Evolutionary conservation across 257 asterid genomes (phyloP).

Genomic region (Cordia subcordata): DNA sequence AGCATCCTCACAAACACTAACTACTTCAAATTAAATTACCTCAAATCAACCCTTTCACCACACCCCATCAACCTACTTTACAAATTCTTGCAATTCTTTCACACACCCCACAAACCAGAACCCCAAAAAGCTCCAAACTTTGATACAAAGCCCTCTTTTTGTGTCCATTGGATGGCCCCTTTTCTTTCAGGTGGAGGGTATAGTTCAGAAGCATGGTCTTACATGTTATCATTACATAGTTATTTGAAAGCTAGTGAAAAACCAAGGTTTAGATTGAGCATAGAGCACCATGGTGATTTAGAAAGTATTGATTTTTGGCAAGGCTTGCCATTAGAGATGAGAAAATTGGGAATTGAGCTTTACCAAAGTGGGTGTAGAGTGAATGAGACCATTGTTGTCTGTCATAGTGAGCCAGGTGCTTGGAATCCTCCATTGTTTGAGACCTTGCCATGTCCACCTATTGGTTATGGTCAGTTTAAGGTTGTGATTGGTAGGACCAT

Average conservation of each 20-base stretch:
- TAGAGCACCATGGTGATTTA: conserved; percentile 73
- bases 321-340: conserved; percentile 67
- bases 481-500: conserved; percentile 79
- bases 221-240: conserved; percentile 49
- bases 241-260: conserved; percentile 28
- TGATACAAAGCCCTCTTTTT: conserved; percentile 32
- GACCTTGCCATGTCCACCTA: conserved; percentile 72
- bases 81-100: conserved; percentile 17
- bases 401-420: conserved; percentile 98
- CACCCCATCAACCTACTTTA: conserved; percentile 14
- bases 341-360: conserved; percentile 48
- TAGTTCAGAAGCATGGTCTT: conserved; percentile 96
- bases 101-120: conserved; percentile 10
- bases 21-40: conserved; percentile 18
- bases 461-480: conserved; percentile 39
- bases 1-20: conserved; percentile 12
- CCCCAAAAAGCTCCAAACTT: not conserved
- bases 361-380: conserved; percentile 39
- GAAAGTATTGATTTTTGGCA: conserved; percentile 64
- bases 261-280: conserved; percentile 49
- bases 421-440: conserved; percentile 82
- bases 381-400: conserved; percentile 62
- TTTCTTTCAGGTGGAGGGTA: conserved; percentile 93
- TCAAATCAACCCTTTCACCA: conserved; percentile 27
- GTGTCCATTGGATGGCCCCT: conserved; percentile 95